These are phyloP conservation scores for Mycena rebaudengoi DNA, from an alignment of 768 basidiomycete species.

Conservation along the genomic window DNA sequence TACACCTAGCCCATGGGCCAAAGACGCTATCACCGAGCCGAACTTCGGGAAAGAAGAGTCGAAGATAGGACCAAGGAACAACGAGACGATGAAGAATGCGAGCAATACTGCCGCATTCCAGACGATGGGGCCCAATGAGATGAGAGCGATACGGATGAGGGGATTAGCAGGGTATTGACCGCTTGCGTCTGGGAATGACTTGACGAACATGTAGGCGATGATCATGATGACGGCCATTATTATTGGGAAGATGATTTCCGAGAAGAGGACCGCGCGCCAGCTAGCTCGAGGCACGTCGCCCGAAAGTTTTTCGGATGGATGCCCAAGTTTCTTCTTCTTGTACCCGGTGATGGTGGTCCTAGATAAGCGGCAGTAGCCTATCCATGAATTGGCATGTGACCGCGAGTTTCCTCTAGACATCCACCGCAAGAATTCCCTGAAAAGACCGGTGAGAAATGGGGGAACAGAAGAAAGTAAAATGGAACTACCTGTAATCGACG, in stretches of 20 bases:
- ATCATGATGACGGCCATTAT: conserved; percentile 87
- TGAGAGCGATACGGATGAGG: conserved; percentile 91
- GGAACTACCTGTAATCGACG: conserved; percentile 86
- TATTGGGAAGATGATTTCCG: conserved; percentile 87
- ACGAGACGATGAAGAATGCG: conserved; percentile 86
- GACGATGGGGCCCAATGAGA: conserved; percentile 93
- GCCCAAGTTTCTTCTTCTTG: conserved; percentile 97
- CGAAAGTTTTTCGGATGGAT: conserved; percentile 96
- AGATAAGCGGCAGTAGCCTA: conserved; percentile 98
- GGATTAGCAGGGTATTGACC: conserved; percentile 80
- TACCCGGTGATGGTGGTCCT: conserved; percentile 99
- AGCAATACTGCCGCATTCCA: conserved; percentile 93
- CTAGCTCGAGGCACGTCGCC: conserved; percentile 93
- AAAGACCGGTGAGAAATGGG: conserved; percentile 20
- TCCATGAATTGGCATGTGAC: conserved; percentile 98
- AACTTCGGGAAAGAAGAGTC: conserved; percentile 87
- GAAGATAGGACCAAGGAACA: conserved; percentile 93
- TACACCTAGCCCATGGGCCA: conserved; percentile 84
- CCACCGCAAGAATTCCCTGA: conserved; percentile 98
- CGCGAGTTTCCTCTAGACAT: conserved; percentile 99
- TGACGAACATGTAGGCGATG: conserved; percentile 92
- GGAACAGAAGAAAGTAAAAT: neutral
- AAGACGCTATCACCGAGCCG: conserved; percentile 90
- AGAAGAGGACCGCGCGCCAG: conserved; percentile 90
- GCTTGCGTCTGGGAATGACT: conserved; percentile 75